These are phyloP conservation scores for Chlamydomonas sphaeroides DNA, from an alignment of 139 green algal genomes.

Conservation along the genomic window DNA sequence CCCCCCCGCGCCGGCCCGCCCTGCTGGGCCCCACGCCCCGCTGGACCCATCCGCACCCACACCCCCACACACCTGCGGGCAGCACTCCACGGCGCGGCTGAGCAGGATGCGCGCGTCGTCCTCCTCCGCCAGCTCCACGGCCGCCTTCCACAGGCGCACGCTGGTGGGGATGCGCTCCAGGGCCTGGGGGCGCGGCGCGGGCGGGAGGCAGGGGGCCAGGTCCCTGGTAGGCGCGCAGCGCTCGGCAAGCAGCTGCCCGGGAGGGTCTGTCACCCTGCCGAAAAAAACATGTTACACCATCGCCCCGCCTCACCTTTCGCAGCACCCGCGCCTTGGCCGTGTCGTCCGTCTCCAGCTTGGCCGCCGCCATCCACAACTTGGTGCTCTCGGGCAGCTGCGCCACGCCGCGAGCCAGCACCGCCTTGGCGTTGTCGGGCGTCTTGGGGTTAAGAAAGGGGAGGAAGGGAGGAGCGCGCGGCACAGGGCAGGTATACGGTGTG, in stretches of 20 bases:
- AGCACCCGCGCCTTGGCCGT: constrained; percentile 89
- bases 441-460: constrained; percentile 55
- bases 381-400: constrained; percentile 76
- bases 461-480: background rate
- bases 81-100: constrained; percentile 96
- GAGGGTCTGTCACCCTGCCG: too few relatives aligned
- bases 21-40: too few relatives aligned
- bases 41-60: background rate
- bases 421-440: constrained; percentile 75
- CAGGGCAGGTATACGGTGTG: too few relatives aligned
- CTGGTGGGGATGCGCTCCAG: constrained; percentile 79
- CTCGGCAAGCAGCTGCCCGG: too few relatives aligned
- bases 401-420: constrained; percentile 91
- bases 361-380: constrained; percentile 93
- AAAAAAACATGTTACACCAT: too few relatives aligned
- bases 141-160: constrained; percentile 96
- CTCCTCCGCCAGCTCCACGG: constrained; percentile 92
- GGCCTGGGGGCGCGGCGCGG: background rate
- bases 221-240: too few relatives aligned
- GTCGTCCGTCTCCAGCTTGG: constrained; percentile 73
- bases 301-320: constrained; percentile 72
- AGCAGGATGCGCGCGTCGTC: constrained; percentile 92
- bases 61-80: constrained; percentile 57
- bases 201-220: too few relatives aligned
- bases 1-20: too few relatives aligned